These are phyloP conservation scores for Microbotryum lychnidis-dioicae DNA, from an alignment of 1,284 basidiomycete species.

Conservation along the genomic window DNA sequence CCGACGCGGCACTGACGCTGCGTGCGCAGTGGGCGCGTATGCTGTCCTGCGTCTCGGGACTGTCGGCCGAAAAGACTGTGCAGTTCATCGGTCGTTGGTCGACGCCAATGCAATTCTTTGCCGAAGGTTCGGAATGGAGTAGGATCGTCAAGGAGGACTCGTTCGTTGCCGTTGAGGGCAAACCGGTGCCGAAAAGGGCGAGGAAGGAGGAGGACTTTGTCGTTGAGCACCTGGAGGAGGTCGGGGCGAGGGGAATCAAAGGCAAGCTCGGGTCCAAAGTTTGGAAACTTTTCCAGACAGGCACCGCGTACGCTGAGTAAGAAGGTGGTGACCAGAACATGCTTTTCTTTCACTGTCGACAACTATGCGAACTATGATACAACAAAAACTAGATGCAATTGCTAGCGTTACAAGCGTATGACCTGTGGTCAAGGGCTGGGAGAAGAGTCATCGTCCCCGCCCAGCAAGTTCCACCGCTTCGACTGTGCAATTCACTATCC, in stretches of 20 bases:
- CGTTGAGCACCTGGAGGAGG: conserved; percentile 7
- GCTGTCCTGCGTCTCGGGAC: conserved; percentile 47
- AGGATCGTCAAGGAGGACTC: conserved; percentile 2
- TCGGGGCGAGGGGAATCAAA: conserved; percentile 21
- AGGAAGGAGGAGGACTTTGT: conserved; percentile 25
- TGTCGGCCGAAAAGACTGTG: conserved; percentile 48
- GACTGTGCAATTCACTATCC: too few relatives aligned
- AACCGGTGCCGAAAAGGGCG: conserved; percentile 3
- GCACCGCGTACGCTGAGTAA: too few relatives aligned
- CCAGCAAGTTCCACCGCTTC: too few relatives aligned
- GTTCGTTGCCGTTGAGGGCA: not conserved
- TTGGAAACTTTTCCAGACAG: conserved; percentile 17
- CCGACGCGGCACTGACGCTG: conserved; percentile 44
- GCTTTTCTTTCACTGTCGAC: too few relatives aligned
- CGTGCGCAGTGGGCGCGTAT: conserved; percentile 47
- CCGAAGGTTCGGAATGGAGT: conserved; percentile 8
- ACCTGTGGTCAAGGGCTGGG: too few relatives aligned
- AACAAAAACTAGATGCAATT: too few relatives aligned
- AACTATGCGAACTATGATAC: too few relatives aligned
- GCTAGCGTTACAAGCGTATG: too few relatives aligned
- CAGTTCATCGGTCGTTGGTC: conserved; percentile 46
- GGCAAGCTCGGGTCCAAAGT: conserved; percentile 17
- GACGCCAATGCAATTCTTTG: conserved; percentile 38
- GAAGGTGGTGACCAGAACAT: too few relatives aligned
- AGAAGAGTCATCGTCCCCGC: too few relatives aligned